phyloP scores from a whole-genome alignment of 179 eudicot genomes.

The Silene vulgaris region DNA sequence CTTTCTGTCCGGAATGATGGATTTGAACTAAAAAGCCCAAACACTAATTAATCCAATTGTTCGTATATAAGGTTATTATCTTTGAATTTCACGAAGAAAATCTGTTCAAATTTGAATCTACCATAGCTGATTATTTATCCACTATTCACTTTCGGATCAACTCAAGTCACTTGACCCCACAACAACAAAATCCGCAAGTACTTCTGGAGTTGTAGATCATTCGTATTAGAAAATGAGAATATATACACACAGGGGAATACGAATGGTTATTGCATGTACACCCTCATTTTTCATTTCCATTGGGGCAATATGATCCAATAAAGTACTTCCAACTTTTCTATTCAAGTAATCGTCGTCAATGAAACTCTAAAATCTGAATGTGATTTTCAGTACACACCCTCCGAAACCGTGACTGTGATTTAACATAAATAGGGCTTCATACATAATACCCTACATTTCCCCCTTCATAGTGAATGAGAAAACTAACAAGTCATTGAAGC shows the following conservation, averaged over 20 bases:
- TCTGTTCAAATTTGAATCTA: background rate
- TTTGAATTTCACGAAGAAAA: background rate
- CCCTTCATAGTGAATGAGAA: background rate
- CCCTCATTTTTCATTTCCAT: background rate
- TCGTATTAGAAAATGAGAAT: background rate
- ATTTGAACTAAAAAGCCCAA: slow-evolving; percentile 61
- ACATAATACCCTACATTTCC: background rate
- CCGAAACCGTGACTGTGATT: background rate
- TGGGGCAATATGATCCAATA: background rate
- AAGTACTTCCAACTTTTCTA: background rate
- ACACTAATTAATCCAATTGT: slow-evolving; percentile 17
- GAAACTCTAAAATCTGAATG: background rate
- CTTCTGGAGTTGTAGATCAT: no score
- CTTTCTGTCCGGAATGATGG: slow-evolving; percentile 87
- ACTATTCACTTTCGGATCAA: background rate
- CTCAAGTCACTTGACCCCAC: background rate
- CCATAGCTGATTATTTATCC: background rate
- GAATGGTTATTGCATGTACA: background rate
- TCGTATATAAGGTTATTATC: slow-evolving; percentile 2
- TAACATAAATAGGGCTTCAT: background rate
- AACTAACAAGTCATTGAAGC: background rate
- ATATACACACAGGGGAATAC: background rate
- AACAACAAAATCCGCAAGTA: background rate
- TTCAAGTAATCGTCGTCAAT: background rate
- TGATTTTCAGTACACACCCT: background rate